These are phyloP conservation scores for Termitomyces sp. DNA, from an alignment of 768 basidiomycete genomes.

Conservation along the genomic window DNA sequence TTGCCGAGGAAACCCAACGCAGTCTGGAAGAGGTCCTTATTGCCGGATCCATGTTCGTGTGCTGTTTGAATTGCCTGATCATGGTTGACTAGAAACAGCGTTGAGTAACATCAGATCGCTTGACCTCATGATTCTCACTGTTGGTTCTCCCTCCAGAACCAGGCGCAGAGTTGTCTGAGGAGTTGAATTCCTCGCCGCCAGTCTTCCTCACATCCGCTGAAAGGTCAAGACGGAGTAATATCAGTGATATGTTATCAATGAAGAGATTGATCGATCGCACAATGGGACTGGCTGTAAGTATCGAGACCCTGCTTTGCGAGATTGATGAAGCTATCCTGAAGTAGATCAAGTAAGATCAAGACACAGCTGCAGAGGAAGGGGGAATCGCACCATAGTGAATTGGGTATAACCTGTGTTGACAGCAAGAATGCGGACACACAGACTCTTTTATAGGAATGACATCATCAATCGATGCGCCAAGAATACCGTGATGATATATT, in stretches of 20 bases:
- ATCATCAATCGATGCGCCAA: constrained; percentile 9
- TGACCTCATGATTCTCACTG: constrained; percentile 19
- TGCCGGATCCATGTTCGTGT: constrained; percentile 48
- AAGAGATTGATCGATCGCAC: constrained; percentile 22
- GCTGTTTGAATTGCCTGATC: constrained; percentile 58
- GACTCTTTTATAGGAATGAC: neutral
- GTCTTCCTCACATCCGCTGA: constrained; percentile 46
- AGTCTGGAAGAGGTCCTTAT: constrained; percentile 48
- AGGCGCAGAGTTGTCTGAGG: constrained; percentile 41
- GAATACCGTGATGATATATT: too few relatives aligned
- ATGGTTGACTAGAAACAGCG: constrained; percentile 45
- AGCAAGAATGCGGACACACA: neutral
- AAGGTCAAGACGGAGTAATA: constrained; percentile 5
- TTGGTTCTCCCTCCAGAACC: constrained; percentile 19
- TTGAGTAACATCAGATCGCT: neutral
- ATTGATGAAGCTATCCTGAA: constrained; percentile 63
- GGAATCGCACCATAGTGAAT: constrained; percentile 28
- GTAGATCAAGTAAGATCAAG: neutral
- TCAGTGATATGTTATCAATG: constrained; percentile 12
- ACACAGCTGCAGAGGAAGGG: neutral
- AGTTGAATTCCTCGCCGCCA: constrained; percentile 61
- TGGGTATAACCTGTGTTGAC: constrained; percentile 6
- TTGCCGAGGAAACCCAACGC: constrained; percentile 48
- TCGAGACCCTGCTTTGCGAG: constrained; percentile 65
- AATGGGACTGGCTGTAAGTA: constrained; percentile 46